Evolutionary conservation across 148 eudicot genomes (phyloP), one percentile per base, ranked within the genome.

Genomic region (Chenopodium album): DNA sequence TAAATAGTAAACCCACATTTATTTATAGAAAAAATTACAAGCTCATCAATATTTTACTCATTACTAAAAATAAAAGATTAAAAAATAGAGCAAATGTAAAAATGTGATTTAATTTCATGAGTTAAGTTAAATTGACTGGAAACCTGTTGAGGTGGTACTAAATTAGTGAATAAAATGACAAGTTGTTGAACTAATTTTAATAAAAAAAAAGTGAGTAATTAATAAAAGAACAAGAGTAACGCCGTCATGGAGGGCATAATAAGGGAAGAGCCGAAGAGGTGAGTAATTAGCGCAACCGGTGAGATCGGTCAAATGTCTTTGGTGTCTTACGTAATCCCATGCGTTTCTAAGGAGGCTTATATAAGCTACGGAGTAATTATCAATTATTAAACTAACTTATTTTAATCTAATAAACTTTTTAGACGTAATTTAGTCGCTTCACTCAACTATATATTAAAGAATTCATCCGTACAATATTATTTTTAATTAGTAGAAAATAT

Each of bases 311-410:
- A 79, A 41, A 79, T 79, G 81, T 13, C 60, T 23, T 16, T 12
- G 19, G 16, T 65, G 46, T 41, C 34, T 77, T 66, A 68, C 64
- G 74, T 78, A 78, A 78, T 56, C 81, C 13, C 73, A 67, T 78
- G 71, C 80, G 80, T 78, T 77, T 77, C 3, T 50, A 50, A 50
- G 16, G 54, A 50, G 54, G 62, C 62, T 56, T 56, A 17, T 62
- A 8, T 16, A 41, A 41, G 7, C 44, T 41, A 23, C 23, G 23
- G 23, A 23, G 23, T 23, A 6, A 41, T 41, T 4, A 41, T 41
- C 7, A 41, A 41, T 41, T 41, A 41, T 41, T 0, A 11, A 2
- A 7, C n/a, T 7, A 22, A 7, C 37, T 63, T 17, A 62, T 77
- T 37, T 19, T 59, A 14, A 56, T 56, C 7, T 13, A 14, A 56